These are phyloP conservation scores for Termitomyces heimii DNA, from an alignment of 768 basidiomycete species.

Conservation along the genomic window DNA sequence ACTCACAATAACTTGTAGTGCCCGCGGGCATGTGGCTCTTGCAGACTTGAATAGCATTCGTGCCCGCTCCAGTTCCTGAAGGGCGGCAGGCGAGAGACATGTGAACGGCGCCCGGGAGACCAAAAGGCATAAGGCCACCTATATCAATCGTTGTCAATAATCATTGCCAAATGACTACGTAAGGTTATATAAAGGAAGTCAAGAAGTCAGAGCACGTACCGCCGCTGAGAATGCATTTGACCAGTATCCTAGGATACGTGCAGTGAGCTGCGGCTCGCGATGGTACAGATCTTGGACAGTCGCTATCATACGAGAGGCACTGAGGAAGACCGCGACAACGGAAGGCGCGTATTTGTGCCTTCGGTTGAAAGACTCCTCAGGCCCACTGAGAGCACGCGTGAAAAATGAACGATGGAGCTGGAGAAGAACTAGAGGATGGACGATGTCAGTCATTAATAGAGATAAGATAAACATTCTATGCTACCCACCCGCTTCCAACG, in stretches of 20 bases:
- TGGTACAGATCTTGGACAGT: conserved; percentile 50
- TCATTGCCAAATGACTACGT: background rate
- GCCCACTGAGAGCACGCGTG: conserved; percentile 52
- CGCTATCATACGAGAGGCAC: conserved; percentile 59
- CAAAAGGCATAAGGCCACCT: conserved; percentile 47
- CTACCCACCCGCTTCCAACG: conserved; percentile 53
- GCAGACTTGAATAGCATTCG: conserved; percentile 38
- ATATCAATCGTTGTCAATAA: conserved; percentile 1
- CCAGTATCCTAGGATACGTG: conserved; percentile 48
- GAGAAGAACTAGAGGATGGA: conserved; percentile 42
- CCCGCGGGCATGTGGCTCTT: conserved; percentile 39
- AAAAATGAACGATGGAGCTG: conserved; percentile 68
- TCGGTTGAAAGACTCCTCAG: conserved; percentile 54
- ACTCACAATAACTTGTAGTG: conserved; percentile 40
- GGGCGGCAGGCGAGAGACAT: conserved; percentile 54
- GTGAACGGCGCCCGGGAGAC: conserved; percentile 65
- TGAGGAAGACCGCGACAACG: conserved; percentile 61
- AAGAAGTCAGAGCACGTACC: conserved; percentile 22
- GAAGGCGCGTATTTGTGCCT: conserved; percentile 64
- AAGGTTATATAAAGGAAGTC: background rate
- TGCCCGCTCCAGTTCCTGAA: conserved; percentile 54
- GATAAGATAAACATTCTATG: background rate
- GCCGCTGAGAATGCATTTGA: conserved; percentile 49
- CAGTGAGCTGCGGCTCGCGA: conserved; percentile 53
- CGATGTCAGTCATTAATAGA: background rate